phyloP scores from a whole-genome alignment of 116 monocot genomes.

The Zostera marina region DNA sequence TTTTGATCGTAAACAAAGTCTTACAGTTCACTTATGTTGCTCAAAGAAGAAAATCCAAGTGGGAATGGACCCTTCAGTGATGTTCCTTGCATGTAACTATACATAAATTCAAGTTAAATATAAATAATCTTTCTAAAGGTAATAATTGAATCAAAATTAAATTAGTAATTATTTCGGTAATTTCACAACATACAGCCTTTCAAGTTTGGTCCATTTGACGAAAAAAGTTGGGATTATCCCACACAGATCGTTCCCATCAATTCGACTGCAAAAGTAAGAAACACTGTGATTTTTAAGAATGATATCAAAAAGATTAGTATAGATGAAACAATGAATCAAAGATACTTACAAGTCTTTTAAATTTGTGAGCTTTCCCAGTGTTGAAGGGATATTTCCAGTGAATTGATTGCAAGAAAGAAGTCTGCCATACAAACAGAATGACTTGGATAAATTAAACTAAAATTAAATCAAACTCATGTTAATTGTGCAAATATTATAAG shows the following conservation, averaged over 20 bases:
- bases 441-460: background rate
- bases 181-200: constrained; percentile 6
- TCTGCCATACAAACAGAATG: constrained; percentile 2
- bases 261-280: constrained; percentile 18
- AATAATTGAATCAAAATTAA: constrained; percentile 2
- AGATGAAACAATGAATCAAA: background rate
- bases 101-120: background rate
- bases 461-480: background rate
- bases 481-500: no score
- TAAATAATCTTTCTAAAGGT: background rate
- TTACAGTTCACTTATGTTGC: constrained; percentile 7
- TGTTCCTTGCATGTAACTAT: constrained; percentile 24
- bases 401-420: constrained; percentile 10
- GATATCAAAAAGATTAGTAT: background rate
- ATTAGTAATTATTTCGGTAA: no score
- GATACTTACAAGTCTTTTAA: constrained; percentile 3
- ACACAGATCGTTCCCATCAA: constrained; percentile 24
- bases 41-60: constrained; percentile 4
- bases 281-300: no score
- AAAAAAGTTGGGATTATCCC: constrained; percentile 35
- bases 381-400: background rate
- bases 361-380: constrained; percentile 3
- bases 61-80: constrained; percentile 12
- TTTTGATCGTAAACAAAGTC: no score
- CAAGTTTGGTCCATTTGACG: constrained; percentile 2